phyloP scores from a whole-genome alignment of 495 filamentous ascomycete species.

The Chlorociboria aeruginascens region DNA sequence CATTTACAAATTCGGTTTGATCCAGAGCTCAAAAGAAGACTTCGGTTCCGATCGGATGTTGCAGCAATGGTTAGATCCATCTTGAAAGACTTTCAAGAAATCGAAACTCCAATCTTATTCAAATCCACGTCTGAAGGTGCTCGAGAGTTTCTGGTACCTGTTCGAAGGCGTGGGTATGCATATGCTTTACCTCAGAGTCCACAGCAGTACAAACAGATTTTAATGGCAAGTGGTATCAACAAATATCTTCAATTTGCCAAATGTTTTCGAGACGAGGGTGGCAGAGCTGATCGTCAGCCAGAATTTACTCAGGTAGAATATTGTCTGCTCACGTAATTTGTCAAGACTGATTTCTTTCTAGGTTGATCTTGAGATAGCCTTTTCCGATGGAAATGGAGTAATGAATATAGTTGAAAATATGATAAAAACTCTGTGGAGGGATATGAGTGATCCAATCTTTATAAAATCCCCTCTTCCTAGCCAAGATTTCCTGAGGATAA shows the following conservation, averaged over 20 bases:
- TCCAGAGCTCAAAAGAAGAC: slow-evolving; percentile 44
- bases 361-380: slow-evolving; percentile 90
- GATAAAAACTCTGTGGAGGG: slow-evolving; percentile 44
- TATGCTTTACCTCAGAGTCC: slow-evolving; percentile 95
- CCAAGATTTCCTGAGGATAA: slow-evolving; percentile 41
- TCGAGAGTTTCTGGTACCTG: slow-evolving; percentile 90
- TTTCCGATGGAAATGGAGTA: slow-evolving; percentile 61
- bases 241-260: slow-evolving; percentile 86
- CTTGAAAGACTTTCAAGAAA: slow-evolving; percentile 55
- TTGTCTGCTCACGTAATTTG: background rate
- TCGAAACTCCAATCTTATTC: slow-evolving; percentile 90
- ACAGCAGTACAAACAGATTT: slow-evolving; percentile 96
- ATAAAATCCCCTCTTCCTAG: slow-evolving; percentile 14
- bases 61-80: slow-evolving; percentile 38
- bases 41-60: slow-evolving; percentile 44
- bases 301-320: slow-evolving; percentile 80
- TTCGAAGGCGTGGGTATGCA: slow-evolving; percentile 53
- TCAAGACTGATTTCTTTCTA: slow-evolving; percentile 20
- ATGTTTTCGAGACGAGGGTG: slow-evolving; percentile 93
- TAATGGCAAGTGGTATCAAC: slow-evolving; percentile 80
- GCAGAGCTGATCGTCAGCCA: slow-evolving; percentile 85
- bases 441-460: background rate
- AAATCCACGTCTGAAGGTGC: slow-evolving; percentile 97
- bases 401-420: slow-evolving; percentile 57
- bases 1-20: slow-evolving; percentile 79